Percentiles rank a stretch among this genome's conserved stretches.
Conservation (phyloP, 2,329 filamentous ascomycete species). For the Beauveria sp. region DNA sequence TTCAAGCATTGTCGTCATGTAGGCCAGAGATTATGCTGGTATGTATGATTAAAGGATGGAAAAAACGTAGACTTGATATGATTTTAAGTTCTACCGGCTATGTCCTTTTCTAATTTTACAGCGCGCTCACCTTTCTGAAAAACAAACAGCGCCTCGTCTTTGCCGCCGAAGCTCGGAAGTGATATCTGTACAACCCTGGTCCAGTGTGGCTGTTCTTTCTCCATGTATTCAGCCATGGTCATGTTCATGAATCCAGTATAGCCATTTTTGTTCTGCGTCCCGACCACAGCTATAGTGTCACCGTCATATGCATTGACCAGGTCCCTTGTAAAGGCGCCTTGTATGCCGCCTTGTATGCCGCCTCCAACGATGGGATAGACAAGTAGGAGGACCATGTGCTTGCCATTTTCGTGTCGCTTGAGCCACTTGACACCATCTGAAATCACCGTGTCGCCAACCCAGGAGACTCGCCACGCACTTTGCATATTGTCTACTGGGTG, state of each 20-base stretch:
- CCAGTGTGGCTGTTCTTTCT: slow-evolving; percentile 48
- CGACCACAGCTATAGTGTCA: slow-evolving; percentile 61
- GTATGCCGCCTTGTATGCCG: slow-evolving; percentile 54
- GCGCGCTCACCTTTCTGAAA: slow-evolving; percentile 45
- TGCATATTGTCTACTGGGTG: slow-evolving; percentile 60
- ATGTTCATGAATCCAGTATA: slow-evolving; percentile 61
- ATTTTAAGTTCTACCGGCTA: not conserved
- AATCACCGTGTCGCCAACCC: slow-evolving; percentile 60
- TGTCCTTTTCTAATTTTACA: slow-evolving; percentile 12
- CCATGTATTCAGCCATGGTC: slow-evolving; percentile 62
- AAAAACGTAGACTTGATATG: not conserved
- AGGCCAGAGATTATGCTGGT: too few relatives aligned
- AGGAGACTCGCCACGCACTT: slow-evolving; percentile 60
- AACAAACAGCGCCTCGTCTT: slow-evolving; percentile 67
- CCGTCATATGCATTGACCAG: slow-evolving; percentile 55
- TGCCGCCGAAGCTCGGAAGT: slow-evolving; percentile 66
- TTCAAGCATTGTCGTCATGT: too few relatives aligned
- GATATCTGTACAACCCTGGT: slow-evolving; percentile 55
- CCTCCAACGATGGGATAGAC: slow-evolving; percentile 66
- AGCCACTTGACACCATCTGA: slow-evolving; percentile 55
- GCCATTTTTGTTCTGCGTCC: slow-evolving; percentile 67
- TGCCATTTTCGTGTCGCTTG: slow-evolving; percentile 37
- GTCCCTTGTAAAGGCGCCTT: slow-evolving; percentile 55
- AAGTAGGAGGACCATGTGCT: slow-evolving; percentile 54
- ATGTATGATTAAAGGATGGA: not conserved